phyloP scores from a whole-genome alignment of 768 basidiomycete species.

The Auricularia heimuer region DNA sequence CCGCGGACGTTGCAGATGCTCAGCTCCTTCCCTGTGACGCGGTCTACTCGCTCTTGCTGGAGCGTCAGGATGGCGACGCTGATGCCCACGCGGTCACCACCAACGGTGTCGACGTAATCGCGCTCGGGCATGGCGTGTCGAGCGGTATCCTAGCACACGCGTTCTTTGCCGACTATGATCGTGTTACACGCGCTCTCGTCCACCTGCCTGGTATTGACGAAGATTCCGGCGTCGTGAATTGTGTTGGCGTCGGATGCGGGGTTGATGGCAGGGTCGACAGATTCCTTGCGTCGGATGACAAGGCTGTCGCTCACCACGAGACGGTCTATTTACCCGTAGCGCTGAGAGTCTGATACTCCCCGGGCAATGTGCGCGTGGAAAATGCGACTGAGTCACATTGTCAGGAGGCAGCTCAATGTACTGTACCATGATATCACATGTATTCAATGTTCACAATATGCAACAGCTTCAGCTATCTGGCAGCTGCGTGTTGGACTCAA shows the following conservation, averaged over 20 bases:
- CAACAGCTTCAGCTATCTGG: too few relatives aligned
- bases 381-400: too few relatives aligned
- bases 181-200: conserved; percentile 5
- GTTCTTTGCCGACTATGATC: conserved; percentile 10
- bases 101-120: conserved; percentile 9
- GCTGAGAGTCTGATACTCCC: too few relatives aligned
- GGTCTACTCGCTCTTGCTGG: conserved; percentile 12
- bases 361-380: too few relatives aligned
- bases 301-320: too few relatives aligned
- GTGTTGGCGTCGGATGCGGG: conserved; percentile 6
- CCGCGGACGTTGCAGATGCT: conserved; percentile 6
- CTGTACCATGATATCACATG: too few relatives aligned
- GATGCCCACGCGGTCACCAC: conserved; percentile 10
- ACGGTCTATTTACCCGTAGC: too few relatives aligned
- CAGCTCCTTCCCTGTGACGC: conserved; percentile 4
- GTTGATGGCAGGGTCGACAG: background rate
- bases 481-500: background rate
- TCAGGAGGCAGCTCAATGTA: too few relatives aligned
- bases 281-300: background rate
- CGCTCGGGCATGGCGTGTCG: background rate
- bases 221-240: conserved; percentile 3
- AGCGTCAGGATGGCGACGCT: background rate
- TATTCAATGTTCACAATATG: too few relatives aligned
- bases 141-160: conserved; percentile 10
- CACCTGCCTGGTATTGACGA: background rate